Base-by-base conservation (phyloP, 768 basidiomycete species). In the Russula lepida region DNA sequence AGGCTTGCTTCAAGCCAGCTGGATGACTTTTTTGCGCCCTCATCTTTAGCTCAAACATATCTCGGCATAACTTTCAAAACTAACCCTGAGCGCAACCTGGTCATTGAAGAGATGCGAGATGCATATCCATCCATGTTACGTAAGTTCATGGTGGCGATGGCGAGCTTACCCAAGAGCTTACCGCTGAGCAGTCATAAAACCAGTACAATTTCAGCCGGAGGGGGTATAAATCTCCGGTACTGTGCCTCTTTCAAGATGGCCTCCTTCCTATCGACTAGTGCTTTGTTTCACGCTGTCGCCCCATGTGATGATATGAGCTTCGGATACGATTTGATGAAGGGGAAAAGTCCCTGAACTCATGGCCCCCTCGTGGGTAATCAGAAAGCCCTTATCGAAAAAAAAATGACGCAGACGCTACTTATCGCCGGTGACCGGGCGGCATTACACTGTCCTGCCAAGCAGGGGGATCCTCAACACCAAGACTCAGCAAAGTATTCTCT, bases 341-440 rank as follows among this genome's bases (percentile, higher is more conserved):
- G 23, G 43, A 32, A 17, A 25, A 6, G 50, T 56, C 21, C 43
- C 33, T 28, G 21, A 46, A 57, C 33, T 37, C 33, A 25, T 21
- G 15, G 6, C 41, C 32, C 49, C 39, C 33, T 43, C n/a, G 6
- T 21, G 41, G 32, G 60, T 57, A 51, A 52, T 6, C 2, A 23
- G 17, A 25, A 44, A 17, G 23, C 60, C 60, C 11, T 44, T 44
- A 44, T 4, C 43, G 43, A 32, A 46, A 51, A 19, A 19, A 25
- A 15, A 49, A 27, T n/a, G 13, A 44, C 23, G 37, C 41, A 56
- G 35, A 44, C 13, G 46, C 55, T 35, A 52, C 30, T 32, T 51
- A 33, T 46, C 43, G 30, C 55, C 60, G 60, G 60, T 23, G 49
- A 33, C 54, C 44, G 41, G 53, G 48, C 25, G 27, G 25, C 39